Evolutionary conservation across 345 rosid species (phyloP), one percentile per base, ranked within the genome.

Genomic region (Cardamine occulta): DNA sequence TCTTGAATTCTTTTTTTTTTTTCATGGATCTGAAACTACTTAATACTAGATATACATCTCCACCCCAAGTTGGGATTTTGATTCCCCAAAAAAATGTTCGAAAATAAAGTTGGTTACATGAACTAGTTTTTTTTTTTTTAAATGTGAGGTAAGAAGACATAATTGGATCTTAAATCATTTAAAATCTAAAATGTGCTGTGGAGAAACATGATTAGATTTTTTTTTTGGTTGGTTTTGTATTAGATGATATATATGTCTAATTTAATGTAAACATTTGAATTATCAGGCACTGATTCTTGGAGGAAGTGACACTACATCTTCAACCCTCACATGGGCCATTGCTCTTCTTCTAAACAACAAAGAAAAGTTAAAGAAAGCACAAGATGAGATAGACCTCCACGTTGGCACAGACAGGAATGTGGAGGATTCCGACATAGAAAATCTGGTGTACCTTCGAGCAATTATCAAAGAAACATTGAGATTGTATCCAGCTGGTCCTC

Each of bases 381-480:
- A 76, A 31, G 81, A 84, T 19, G 91, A 90, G 70, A 32, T 88
- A 6, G 88, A 88, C 73, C 31, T 48, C 34, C 83, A 72, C 3
- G 80, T 88, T 3, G 90, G 93, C 2, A 40, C 3, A 58, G 80
- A 84, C 6, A 65, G 91, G 47, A 81, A 64, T 64, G 87, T 90
- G 0, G 74, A 81, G 2, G 91, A 85, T 21, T 80, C 88, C 2
- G 90, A 87, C 82, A 58, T 87, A 2, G 74, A 80, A 54, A 79
- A 78, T 29, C 74, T 88, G 3, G 73, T 68, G 5, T 87, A 87
- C 68, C 79, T 90, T 48, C 88, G 86, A 65, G 90, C 96, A 6
- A 79, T 86, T 23, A 24, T 85, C 72, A 90, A 86, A 76, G 96
- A 90, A 74, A 81, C 89, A 6, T 71, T 88, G 31, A 76, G 91